These are phyloP conservation scores for Rhodamnia rubescens DNA, from an alignment of 345 rosid species.

Conservation along the genomic window DNA sequence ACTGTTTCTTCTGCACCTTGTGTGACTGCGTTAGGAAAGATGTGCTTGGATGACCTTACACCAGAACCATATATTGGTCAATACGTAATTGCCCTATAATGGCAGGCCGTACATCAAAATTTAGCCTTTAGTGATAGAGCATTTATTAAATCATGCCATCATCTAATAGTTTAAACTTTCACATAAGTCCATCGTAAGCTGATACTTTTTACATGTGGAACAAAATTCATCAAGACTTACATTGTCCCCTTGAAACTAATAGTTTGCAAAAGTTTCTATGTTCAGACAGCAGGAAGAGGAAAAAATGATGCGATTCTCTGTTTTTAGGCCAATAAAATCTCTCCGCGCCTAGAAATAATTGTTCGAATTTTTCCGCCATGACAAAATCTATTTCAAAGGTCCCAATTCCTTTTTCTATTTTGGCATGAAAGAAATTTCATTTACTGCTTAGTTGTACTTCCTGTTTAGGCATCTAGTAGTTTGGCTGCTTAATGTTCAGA, in stretches of 20 bases:
- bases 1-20: not conserved
- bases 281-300: not conserved
- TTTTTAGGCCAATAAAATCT: not conserved
- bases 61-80: not conserved
- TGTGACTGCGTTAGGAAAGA: not conserved
- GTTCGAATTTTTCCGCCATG: not conserved
- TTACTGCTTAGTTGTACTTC: not conserved
- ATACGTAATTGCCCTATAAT: not conserved
- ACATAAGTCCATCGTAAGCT: not conserved
- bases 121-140: not conserved
- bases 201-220: not conserved
- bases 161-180: not conserved
- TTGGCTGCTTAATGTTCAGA: not conserved
- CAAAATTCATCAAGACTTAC: not conserved
- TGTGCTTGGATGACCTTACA: not conserved
- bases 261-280: not conserved
- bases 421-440: not conserved
- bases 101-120: not conserved
- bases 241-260: not conserved
- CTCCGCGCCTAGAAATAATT: not conserved
- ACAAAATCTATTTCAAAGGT: not conserved
- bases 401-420: not conserved
- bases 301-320: not conserved
- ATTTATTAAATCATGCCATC: not conserved
- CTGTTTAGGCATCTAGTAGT: not conserved